These are phyloP conservation scores for Podaxis sp. DNA, from an alignment of 768 basidiomycete species.

Conservation along the genomic window DNA sequence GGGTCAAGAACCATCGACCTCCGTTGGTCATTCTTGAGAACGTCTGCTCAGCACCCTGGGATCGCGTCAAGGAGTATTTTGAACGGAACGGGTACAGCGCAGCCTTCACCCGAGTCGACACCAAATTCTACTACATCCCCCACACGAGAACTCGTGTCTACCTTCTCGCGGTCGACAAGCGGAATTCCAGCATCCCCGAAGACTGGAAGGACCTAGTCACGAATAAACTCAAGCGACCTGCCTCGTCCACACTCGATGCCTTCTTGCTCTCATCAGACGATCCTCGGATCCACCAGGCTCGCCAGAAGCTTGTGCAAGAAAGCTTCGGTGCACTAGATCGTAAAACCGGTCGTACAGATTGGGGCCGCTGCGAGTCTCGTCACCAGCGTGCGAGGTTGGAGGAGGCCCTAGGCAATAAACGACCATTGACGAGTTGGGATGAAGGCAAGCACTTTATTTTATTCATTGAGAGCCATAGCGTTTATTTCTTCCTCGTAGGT, in stretches of 20 bases:
- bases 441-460: slow-evolving; percentile 53
- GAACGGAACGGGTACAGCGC: slow-evolving; percentile 76
- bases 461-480: neutral
- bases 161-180: slow-evolving; percentile 74
- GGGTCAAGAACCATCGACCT: slow-evolving; percentile 84
- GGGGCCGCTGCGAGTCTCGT: slow-evolving; percentile 90
- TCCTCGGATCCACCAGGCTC: slow-evolving; percentile 84
- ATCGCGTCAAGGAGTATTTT: slow-evolving; percentile 71
- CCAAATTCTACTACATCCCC: slow-evolving; percentile 90
- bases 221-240: slow-evolving; percentile 71
- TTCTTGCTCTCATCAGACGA: slow-evolving; percentile 92
- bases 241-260: slow-evolving; percentile 86
- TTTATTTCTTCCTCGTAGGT: slow-evolving; percentile 37
- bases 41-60: slow-evolving; percentile 90
- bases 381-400: slow-evolving; percentile 87
- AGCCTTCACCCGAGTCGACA: slow-evolving; percentile 66
- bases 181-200: slow-evolving; percentile 54
- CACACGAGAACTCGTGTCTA: slow-evolving; percentile 93
- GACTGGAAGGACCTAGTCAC: slow-evolving; percentile 66
- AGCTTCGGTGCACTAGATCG: slow-evolving; percentile 62
- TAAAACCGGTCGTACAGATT: slow-evolving; percentile 76
- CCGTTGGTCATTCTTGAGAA: slow-evolving; percentile 94
- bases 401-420: slow-evolving; percentile 76
- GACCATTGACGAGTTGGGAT: slow-evolving; percentile 91
- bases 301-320: slow-evolving; percentile 79